Base-by-base conservation (phyloP, 306 rosid species). In the Sophora flavescens region DNA sequence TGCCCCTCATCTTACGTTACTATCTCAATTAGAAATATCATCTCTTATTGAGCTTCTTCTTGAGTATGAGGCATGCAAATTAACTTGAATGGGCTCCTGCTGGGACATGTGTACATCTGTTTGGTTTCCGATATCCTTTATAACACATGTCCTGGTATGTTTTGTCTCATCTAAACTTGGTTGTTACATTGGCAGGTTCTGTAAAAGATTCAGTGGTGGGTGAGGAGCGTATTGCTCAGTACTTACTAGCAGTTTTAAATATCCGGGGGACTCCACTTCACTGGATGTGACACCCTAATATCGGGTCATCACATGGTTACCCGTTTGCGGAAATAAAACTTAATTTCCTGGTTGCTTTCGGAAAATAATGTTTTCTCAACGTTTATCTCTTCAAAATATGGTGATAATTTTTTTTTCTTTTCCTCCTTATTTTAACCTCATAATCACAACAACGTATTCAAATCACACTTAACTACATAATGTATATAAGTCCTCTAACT, bases 191-290 rank as follows among this genome's bases (percentile, higher is more conserved):
- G 75, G 83, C 87, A 94, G 97, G 97, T 62, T 94, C 98, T 56
- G 94, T 94, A 71, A 94, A 92, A 86, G 98, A 94, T 80, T 84
- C 95, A 0, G 93, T 86, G 63, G 98, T 90, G 14, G 96, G 97
- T 52, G 98, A 94, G 85, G 98, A 91, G 81, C 89, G 96, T 22
- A 94, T 94, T 77, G 95, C 91, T 59, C 95, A 90, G 60, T 94
- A 94, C 80, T 84, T 91, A 38, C 86, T 94, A 68, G 96, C 98
- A 39, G 92, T 90, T 83, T 50, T 92, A 76, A 66, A 94, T 82
- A 86, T 83, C 18, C 82, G 97, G 73, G 88, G 94, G 70, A 91
- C 97, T 44, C 93, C 95, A 42, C 83, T 90, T 80, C 97, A 88
- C 81, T 94, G n/a, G n/a, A n/a, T n/a, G n/a, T n/a, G n/a, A n/a